These are phyloP conservation scores for Kazachstania taianensis DNA, from an alignment of 805 yeast species.

Conservation along the genomic window DNA sequence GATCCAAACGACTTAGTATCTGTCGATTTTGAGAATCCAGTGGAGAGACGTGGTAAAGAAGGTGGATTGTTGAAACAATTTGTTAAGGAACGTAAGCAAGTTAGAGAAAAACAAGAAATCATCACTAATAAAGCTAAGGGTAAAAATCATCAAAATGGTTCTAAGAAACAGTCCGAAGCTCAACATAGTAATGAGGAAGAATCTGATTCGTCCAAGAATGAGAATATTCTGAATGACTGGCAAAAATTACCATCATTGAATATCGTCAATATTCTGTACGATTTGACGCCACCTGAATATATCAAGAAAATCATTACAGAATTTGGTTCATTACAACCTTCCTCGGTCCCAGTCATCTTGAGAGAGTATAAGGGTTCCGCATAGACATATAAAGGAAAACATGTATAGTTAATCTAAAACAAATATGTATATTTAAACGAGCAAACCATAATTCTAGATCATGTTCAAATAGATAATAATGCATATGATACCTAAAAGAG, in stretches of 20 bases:
- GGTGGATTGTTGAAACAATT: conserved; percentile 61
- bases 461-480: no score
- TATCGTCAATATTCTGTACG: conserved; percentile 80
- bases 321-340: conserved; percentile 91
- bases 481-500: neutral
- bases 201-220: conserved; percentile 12
- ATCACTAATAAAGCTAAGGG: conserved; percentile 20
- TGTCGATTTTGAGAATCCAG: conserved; percentile 41
- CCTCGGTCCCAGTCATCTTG: conserved; percentile 94
- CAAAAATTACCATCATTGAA: conserved; percentile 51
- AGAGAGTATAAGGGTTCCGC: conserved; percentile 69
- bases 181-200: conserved; percentile 15
- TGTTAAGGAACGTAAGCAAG: conserved; percentile 32
- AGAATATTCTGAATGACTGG: conserved; percentile 49
- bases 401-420: no score
- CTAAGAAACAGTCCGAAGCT: conserved; percentile 8
- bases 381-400: no score
- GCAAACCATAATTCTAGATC: no score
- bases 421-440: no score
- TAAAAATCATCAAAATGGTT: conserved; percentile 10
- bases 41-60: conserved; percentile 37
- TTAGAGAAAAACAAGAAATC: conserved; percentile 20
- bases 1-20: conserved; percentile 63
- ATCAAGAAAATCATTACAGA: conserved; percentile 94
- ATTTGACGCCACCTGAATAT: conserved; percentile 86